A percentile compares a stretch with the other conserved stretches of the same genome.
These are phyloP conservation scores for Coemansia sp. DNA, from an alignment of 192 early-diverging fungal species.

Conservation along the genomic window DNA sequence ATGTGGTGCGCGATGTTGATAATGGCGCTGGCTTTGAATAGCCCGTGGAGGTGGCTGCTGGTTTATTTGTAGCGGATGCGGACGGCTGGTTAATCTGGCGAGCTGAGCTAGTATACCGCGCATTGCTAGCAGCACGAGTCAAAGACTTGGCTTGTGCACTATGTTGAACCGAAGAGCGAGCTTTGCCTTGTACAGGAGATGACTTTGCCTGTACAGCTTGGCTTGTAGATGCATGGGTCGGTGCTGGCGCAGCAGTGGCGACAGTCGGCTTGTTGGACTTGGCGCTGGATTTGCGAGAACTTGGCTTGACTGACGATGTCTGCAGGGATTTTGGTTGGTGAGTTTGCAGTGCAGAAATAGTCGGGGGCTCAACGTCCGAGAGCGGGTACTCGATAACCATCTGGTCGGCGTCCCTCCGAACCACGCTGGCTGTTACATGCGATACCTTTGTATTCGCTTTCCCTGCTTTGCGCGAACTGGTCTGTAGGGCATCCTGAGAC, in stretches of 20 bases:
- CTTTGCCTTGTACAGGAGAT: not conserved
- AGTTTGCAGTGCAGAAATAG: not conserved
- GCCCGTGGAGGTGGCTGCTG: not conserved
- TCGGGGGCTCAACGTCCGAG: slow-evolving; percentile 5
- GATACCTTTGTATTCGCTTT: not conserved
- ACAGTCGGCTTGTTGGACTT: not conserved
- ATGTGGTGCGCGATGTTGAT: not conserved
- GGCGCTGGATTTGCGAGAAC: not conserved
- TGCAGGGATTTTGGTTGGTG: slow-evolving; percentile 5
- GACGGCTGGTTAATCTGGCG: not conserved
- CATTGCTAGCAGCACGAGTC: not conserved
- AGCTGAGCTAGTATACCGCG: not conserved
- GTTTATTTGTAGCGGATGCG: not conserved
- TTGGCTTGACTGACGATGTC: not conserved
- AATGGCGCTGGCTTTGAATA: not conserved
- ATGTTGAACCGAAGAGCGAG: not conserved
- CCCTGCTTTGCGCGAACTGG: not conserved
- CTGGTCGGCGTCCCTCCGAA: not conserved
- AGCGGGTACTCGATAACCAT: slow-evolving; percentile 27
- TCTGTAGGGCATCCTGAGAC: not conserved
- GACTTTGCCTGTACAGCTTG: not conserved
- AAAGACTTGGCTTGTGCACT: not conserved
- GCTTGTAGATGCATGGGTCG: not conserved
- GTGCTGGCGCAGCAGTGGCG: not conserved
- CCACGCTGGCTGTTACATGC: not conserved